Conservation (phyloP, 2,329 filamentous ascomycete species). For the Corynespora cassiicola region DNA sequence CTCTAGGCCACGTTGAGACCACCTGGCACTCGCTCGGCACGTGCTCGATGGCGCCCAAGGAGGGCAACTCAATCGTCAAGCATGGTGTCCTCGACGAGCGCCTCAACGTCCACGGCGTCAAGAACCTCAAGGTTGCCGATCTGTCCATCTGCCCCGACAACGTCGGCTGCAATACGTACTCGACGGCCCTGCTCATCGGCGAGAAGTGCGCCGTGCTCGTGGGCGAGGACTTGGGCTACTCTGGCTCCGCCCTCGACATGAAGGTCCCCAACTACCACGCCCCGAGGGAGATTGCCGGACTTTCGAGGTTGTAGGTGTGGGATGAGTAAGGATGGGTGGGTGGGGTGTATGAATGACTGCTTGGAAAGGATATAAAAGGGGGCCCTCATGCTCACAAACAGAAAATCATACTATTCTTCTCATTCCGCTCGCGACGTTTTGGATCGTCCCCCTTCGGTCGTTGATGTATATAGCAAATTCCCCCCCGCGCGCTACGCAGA, state of each 20-base stretch:
- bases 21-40: constrained; percentile 75
- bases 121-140: constrained; percentile 79
- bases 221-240: constrained; percentile 77
- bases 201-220: constrained; percentile 76
- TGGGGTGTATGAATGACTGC: too few relatives aligned
- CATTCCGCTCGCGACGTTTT: too few relatives aligned
- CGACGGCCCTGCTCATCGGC: constrained; percentile 75
- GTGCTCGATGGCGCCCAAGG: constrained; percentile 77
- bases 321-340: constrained; percentile 2
- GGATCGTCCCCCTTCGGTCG: too few relatives aligned
- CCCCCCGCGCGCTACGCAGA: too few relatives aligned
- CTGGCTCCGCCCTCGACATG: constrained; percentile 77
- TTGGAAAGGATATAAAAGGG: too few relatives aligned
- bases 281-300: constrained; percentile 51
- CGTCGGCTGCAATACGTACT: constrained; percentile 67
- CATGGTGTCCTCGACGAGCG: constrained; percentile 80
- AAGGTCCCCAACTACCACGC: constrained; percentile 64
- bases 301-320: constrained; percentile 48
- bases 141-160: constrained; percentile 80
- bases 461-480: too few relatives aligned
- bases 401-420: too few relatives aligned
- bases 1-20: constrained; percentile 69
- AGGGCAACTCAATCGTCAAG: constrained; percentile 82
- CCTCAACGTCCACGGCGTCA: constrained; percentile 78
- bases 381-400: too few relatives aligned